Base-by-base conservation (phyloP, 257 asterid species). In the Leonotis leonurus region DNA sequence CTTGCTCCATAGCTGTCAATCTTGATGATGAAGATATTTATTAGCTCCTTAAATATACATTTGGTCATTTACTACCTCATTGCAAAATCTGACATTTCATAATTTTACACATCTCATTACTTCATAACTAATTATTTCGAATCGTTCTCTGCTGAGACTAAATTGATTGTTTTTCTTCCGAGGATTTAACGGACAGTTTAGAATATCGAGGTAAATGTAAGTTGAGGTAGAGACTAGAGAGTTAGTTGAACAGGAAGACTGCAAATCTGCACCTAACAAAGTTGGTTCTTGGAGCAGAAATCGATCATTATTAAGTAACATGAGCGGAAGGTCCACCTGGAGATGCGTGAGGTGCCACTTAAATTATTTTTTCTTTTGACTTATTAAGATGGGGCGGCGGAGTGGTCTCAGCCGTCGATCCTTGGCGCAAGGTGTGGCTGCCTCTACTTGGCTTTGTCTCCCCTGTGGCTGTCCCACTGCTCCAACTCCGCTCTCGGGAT, bases 281-380 rank as follows among this genome's bases (percentile, higher is more conserved):
- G 39, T 67, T 62, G 46, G 80, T 66, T 63, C 48, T n/a, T 65
- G 73, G 60, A 70, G 25, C 41, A 55, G 62, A 68, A 24, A 44
- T 64, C 44, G 48, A 46, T n/a, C n/a, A n/a, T n/a, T n/a, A n/a
- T n/a, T 62, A 56, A 58, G 41, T 46, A n/a, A n/a, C n/a, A n/a
- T n/a, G n/a, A n/a, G n/a, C n/a, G n/a, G 64, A 39, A 62, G 70
- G 78, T 65, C n/a, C 80, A 65, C 83, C 83, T 85, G 74, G 84
- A 79, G 40, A 60, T 78, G 80, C 65, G 91, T 75, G 88, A 73
- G 67, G 78, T 53, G 52, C 69, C 61, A 65, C 51, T 67, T 50
- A 56, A 57, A 64, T 72, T 65, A 56, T 55, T 29, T 21, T 22
- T 9, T 1, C n/a, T n/a, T 26, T 76, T 37, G 76, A 73, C 79